These are phyloP conservation scores for Blattamonas nauphoetae DNA, from an alignment of 78 protist genomes.

Conservation along the genomic window DNA sequence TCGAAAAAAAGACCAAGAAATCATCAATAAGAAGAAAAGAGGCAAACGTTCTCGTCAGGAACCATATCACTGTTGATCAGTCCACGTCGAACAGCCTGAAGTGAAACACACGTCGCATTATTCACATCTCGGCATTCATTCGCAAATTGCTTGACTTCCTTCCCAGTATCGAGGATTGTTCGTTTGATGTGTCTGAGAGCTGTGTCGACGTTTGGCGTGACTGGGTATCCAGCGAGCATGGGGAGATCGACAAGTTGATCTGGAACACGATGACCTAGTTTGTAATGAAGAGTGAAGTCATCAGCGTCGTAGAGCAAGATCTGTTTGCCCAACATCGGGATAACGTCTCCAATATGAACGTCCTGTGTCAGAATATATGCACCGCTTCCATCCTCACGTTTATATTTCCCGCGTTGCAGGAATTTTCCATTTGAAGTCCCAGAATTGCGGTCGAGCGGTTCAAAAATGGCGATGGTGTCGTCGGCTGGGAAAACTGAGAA, in stretches of 20 bases:
- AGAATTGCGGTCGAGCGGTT: constrained; percentile 16
- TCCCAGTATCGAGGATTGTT: not conserved
- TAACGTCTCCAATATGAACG: not conserved
- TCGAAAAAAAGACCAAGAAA: no score
- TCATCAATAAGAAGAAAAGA: no score
- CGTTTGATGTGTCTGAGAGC: not conserved
- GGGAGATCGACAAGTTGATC: not conserved
- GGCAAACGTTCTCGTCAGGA: not conserved
- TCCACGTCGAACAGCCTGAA: not conserved
- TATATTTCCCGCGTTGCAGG: constrained; percentile 1
- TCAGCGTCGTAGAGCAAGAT: not conserved
- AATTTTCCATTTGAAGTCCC: constrained; percentile 7
- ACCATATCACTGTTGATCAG: not conserved
- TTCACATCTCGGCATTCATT: not conserved
- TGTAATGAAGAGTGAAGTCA: not conserved
- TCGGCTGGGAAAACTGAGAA: constrained; percentile 44
- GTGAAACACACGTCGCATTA: not conserved
- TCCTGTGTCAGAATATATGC: not conserved
- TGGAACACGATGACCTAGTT: not conserved
- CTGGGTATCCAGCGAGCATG: not conserved
- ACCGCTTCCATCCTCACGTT: not conserved
- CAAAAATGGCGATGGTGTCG: constrained; percentile 43
- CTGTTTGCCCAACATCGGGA: not conserved
- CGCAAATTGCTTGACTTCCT: not conserved
- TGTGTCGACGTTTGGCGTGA: not conserved